Conservation (phyloP, 371 early-diverging fungal genomes). For the Mucor piriformis region DNA sequence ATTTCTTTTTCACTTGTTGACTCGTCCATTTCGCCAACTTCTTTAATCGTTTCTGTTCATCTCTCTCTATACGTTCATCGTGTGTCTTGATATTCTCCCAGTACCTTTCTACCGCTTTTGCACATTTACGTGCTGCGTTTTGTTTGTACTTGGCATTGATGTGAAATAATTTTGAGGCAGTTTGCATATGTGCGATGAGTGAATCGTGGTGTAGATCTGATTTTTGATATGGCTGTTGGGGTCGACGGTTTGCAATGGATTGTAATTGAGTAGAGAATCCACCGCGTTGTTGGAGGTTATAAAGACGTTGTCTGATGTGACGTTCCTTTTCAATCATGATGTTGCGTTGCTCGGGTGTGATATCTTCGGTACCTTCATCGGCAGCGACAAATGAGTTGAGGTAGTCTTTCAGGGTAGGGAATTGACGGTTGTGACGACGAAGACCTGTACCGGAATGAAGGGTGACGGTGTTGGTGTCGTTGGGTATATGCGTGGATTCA, state of each 20-base stretch:
- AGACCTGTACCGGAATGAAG: constrained; percentile 36
- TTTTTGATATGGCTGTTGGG: constrained; percentile 29
- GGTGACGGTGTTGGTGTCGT: constrained; percentile 14
- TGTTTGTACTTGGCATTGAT: constrained; percentile 47
- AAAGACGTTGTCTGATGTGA: constrained; percentile 44
- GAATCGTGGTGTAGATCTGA: constrained; percentile 29
- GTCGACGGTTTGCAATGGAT: constrained; percentile 33
- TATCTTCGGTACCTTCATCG: constrained; percentile 56
- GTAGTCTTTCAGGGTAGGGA: constrained; percentile 49
- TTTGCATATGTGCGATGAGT: constrained; percentile 37
- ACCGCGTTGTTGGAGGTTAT: constrained; percentile 44
- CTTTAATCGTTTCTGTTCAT: constrained; percentile 56
- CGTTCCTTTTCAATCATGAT: constrained; percentile 46
- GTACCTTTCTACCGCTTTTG: constrained; percentile 61
- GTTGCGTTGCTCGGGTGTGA: constrained; percentile 55
- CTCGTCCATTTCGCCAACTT: constrained; percentile 70
- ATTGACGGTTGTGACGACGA: constrained; percentile 38
- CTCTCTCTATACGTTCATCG: constrained; percentile 50
- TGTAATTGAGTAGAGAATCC: constrained; percentile 44
- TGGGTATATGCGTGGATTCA: constrained; percentile 20
- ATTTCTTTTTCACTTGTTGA: constrained; percentile 67
- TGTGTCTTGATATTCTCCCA: constrained; percentile 58
- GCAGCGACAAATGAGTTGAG: constrained; percentile 58
- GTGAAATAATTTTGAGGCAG: constrained; percentile 46
- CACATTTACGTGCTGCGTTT: constrained; percentile 57